Percentiles rank a stretch among this genome's conserved stretches.
Conservation (phyloP, 305 asterid genomes). For the Solanum aculeatissimum region DNA sequence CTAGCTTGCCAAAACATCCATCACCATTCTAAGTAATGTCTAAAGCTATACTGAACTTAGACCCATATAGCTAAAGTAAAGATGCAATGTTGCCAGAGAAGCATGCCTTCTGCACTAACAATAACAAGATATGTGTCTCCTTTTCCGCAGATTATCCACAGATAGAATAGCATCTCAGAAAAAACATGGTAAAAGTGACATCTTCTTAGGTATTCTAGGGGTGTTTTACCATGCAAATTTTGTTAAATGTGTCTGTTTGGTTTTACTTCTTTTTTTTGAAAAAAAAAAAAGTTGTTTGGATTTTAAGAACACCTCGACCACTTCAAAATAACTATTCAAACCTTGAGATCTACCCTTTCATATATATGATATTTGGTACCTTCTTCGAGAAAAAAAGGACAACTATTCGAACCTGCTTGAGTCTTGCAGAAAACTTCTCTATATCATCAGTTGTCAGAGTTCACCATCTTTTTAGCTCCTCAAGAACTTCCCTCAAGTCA, state of each 20-base stretch:
- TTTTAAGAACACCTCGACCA: background rate
- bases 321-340: background rate
- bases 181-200: background rate
- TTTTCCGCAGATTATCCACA: background rate
- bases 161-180: background rate
- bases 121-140: background rate
- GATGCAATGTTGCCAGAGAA: background rate
- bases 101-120: background rate
- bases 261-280: background rate
- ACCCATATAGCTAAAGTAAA: background rate
- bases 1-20: background rate
- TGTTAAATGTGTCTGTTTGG: background rate
- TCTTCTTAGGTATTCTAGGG: background rate
- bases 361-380: too few species aligned
- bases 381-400: too few species aligned
- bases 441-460: background rate
- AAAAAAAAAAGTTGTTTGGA: background rate
- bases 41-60: background rate
- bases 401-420: background rate
- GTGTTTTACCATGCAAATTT: background rate
- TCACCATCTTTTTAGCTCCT: background rate
- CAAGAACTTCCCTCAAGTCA: background rate
- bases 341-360: too few species aligned
- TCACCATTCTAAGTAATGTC: background rate
- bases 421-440: background rate